These are phyloP conservation scores for Pythium aquatile DNA, from an alignment of 352 stramenopile genomes.

Conservation along the genomic window DNA sequence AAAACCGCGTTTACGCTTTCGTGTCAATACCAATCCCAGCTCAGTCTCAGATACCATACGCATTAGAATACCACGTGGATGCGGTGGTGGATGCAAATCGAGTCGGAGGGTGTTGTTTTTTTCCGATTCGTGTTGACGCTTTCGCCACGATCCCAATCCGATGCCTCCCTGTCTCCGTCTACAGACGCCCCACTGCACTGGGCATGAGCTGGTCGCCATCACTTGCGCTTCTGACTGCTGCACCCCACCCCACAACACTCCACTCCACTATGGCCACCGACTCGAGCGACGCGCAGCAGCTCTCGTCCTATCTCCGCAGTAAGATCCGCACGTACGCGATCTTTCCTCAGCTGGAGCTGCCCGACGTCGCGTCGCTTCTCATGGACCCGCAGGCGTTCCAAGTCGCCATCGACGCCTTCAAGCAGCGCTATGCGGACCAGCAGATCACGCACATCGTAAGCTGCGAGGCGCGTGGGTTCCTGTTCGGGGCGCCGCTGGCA, in stretches of 20 bases:
- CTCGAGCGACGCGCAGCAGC: neutral
- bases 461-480: neutral
- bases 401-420: neutral
- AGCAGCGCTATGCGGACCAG: neutral
- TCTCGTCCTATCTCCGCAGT: neutral
- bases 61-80: too few species aligned
- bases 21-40: too few species aligned
- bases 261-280: neutral
- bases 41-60: too few species aligned
- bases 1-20: too few species aligned
- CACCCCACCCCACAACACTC: neutral
- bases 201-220: neutral
- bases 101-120: too few species aligned
- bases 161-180: neutral
- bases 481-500: neutral
- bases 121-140: neutral
- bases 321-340: neutral
- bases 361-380: neutral
- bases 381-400: neutral
- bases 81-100: too few species aligned
- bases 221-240: neutral
- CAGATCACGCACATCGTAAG: neutral
- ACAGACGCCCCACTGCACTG: neutral
- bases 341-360: neutral
- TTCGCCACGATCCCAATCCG: neutral